These are phyloP conservation scores for Sporormia fimetaria DNA, from an alignment of 495 filamentous ascomycete genomes.

Conservation along the genomic window DNA sequence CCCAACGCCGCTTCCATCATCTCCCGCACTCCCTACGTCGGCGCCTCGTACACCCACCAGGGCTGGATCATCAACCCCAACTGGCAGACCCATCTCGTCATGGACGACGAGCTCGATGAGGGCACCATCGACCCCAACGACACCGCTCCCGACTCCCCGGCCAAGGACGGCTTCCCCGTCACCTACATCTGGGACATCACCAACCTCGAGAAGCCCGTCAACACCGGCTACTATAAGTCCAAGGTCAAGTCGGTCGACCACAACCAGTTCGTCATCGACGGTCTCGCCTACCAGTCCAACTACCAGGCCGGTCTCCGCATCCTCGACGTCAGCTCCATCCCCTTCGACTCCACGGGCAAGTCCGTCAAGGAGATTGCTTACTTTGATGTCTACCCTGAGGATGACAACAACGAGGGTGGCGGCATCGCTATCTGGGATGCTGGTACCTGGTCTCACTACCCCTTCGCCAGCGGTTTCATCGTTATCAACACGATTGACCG, in stretches of 20 bases:
- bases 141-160: slow-evolving; percentile 29
- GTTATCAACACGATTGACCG: slow-evolving; percentile 49
- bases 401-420: slow-evolving; percentile 36
- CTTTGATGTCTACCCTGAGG: slow-evolving; percentile 51
- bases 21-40: slow-evolving; percentile 44
- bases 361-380: slow-evolving; percentile 41
- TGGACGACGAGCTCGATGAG: slow-evolving; percentile 52
- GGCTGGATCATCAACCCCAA: slow-evolving; percentile 45
- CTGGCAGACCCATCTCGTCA: slow-evolving; percentile 42
- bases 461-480: slow-evolving; percentile 45
- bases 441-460: slow-evolving; percentile 45
- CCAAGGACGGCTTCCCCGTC: slow-evolving; percentile 7
- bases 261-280: slow-evolving; percentile 47
- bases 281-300: slow-evolving; percentile 44
- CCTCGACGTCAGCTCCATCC: slow-evolving; percentile 42
- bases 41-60: slow-evolving; percentile 50
- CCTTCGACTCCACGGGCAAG: slow-evolving; percentile 40
- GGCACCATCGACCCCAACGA: slow-evolving; percentile 26
- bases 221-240: slow-evolving; percentile 44
- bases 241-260: slow-evolving; percentile 43
- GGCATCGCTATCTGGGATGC: slow-evolving; percentile 43
- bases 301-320: slow-evolving; percentile 46
- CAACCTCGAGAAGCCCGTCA: slow-evolving; percentile 23
- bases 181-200: slow-evolving; percentile 25
- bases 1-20: slow-evolving; percentile 37